Evolutionary conservation across 371 early-diverging fungal genomes (phyloP).

Genomic region (Mucor ambiguus): DNA sequence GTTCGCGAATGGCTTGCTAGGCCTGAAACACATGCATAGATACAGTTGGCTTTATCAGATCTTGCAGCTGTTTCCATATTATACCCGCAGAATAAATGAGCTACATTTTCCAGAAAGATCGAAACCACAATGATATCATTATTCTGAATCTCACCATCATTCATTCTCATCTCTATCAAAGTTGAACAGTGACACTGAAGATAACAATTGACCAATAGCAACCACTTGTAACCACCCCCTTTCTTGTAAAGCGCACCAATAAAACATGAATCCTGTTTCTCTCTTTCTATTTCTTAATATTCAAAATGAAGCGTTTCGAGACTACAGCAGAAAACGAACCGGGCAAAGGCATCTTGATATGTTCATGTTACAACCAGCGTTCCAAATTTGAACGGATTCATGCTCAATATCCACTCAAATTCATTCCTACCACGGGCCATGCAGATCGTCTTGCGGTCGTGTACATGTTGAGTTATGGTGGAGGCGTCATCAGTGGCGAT

Average conservation of each 20-base stretch:
- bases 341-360: slow-evolving; percentile 42
- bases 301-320: slow-evolving; percentile 22
- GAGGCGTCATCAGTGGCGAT: slow-evolving; percentile 80
- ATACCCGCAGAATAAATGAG: no score
- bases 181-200: not conserved
- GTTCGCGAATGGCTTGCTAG: not conserved
- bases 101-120: no score
- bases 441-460: slow-evolving; percentile 46
- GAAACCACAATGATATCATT: no score
- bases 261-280: not conserved
- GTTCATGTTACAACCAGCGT: slow-evolving; percentile 31
- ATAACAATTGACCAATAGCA: not conserved
- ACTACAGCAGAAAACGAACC: slow-evolving; percentile 32
- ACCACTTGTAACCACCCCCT: not conserved
- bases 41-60: not conserved
- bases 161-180: not conserved
- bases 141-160: not conserved
- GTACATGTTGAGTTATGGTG: slow-evolving; percentile 74
- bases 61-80: not conserved
- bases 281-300: not conserved
- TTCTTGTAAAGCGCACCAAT: not conserved
- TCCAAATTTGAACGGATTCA: slow-evolving; percentile 45
- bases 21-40: not conserved
- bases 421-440: slow-evolving; percentile 46
- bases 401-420: slow-evolving; percentile 55